Evolutionary conservation across 192 early-diverging fungal species (phyloP).

Genomic region (Oehlia diaphana): DNA sequence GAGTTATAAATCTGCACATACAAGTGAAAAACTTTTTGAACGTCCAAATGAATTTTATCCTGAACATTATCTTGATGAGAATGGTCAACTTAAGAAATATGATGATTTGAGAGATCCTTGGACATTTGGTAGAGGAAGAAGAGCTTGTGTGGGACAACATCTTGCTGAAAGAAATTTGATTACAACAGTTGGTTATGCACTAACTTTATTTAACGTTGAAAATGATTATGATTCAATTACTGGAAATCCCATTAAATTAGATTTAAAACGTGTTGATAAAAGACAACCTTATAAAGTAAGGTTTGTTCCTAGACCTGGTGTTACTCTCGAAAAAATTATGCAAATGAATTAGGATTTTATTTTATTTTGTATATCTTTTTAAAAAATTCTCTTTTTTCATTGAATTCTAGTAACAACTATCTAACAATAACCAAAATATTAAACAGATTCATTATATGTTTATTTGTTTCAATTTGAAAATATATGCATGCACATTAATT

Average conservation of each 20-base stretch:
- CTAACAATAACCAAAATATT: too few relatives aligned
- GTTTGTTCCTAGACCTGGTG: neutral
- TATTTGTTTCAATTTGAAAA: too few relatives aligned
- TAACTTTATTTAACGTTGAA: neutral
- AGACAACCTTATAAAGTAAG: neutral
- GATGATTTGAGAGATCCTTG: neutral
- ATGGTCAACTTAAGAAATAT: slow-evolving; percentile 1
- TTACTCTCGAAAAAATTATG: too few relatives aligned
- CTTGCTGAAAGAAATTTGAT: neutral
- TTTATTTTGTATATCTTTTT: too few relatives aligned
- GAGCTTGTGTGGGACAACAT: neutral
- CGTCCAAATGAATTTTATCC: slow-evolving; percentile 3
- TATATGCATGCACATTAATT: too few relatives aligned
- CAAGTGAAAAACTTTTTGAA: neutral
- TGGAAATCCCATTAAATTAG: neutral
- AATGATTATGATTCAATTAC: neutral
- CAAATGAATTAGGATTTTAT: too few relatives aligned
- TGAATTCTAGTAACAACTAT: too few relatives aligned
- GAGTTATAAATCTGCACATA: neutral
- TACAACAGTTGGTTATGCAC: neutral
- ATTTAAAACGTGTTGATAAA: neutral
- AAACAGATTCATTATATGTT: too few relatives aligned
- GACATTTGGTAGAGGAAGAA: neutral
- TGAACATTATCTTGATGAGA: slow-evolving; percentile 3
- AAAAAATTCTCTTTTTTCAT: too few relatives aligned